Base-by-base conservation (phyloP, 1,139 yeast species). In the Pneumocystis murina region DNA sequence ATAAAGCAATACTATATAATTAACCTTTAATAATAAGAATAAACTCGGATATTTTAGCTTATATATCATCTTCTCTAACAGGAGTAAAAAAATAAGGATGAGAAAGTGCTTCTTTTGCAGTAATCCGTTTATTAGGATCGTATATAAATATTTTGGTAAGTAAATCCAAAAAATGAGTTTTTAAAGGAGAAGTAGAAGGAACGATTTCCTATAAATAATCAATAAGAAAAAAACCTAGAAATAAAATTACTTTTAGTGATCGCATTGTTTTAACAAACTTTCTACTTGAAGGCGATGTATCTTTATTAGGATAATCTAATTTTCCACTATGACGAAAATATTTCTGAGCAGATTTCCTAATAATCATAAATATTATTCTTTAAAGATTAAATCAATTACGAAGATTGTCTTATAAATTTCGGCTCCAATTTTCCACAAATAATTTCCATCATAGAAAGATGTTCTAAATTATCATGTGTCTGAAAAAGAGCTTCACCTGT, bases 401-500 rank as follows among this genome's bases (percentile, higher is more conserved):
- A 64, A 61, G 10, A 62, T 38, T 20, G 76, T 75, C 68, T 66
- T 40, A 71, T 69, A 65, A 68, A 73, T 67, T 65, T 68, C 61
- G 64, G 70, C 67, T 70, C 73, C 67, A 72, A 73, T 67, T 68
- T 61, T 61, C 75, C 78, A 59, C 84, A 77, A 20, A 91, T 82
- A 68, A 83, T 84, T 74, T 92, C 94, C 87, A 94, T 92, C 86
- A 94, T 84, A 17, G 96, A 96, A 72, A 94, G 78, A 75, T 94
- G 98, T 74, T 92, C 97, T 65, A 85, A 77, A 73, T 92, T 91
- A 71, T 92, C 97, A 73, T 92, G 97, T 0, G 97, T 94, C 68
- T 88, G 91, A 74, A 92, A 94, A 40, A 94, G 76, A 0, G 97
- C 96, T 70, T 89, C 96, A n/a, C 98, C 99, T 39, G 95, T 88